These are phyloP conservation scores for Croton setiger DNA, from an alignment of 441 rosid genomes.

Conservation along the genomic window DNA sequence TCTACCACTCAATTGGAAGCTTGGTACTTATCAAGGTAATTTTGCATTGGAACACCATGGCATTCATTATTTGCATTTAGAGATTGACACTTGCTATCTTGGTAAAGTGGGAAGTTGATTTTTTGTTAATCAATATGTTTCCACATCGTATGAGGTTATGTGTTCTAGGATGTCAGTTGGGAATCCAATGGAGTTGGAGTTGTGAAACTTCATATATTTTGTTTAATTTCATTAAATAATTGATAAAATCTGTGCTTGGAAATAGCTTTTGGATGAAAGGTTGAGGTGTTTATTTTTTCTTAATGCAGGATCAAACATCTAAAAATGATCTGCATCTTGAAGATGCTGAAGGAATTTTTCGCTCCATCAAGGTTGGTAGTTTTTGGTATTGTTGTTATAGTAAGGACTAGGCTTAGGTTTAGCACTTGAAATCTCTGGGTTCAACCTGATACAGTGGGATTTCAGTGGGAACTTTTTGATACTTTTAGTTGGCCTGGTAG, in stretches of 20 bases:
- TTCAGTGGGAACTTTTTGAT: neutral
- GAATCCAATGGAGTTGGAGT: neutral
- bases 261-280: neutral
- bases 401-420: neutral
- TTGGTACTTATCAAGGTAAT: conserved; percentile 77
- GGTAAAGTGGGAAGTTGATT: neutral
- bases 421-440: neutral
- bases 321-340: conserved; percentile 57
- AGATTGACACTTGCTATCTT: neutral
- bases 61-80: neutral
- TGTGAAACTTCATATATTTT: neutral
- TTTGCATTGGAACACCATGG: neutral
- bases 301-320: conserved; percentile 60
- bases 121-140: neutral
- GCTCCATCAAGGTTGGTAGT: conserved; percentile 77
- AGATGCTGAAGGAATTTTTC: conserved; percentile 74
- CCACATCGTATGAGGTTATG: neutral
- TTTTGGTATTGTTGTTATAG: conserved; percentile 13
- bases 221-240: neutral
- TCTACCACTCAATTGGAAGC: conserved; percentile 65
- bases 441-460: conserved; percentile 7
- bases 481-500: neutral
- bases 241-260: neutral
- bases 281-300: conserved; percentile 9
- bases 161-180: neutral